Evolutionary conservation across 2,329 filamentous ascomycete genomes (phyloP), one percentile per base, ranked within the genome.

Genomic region (Trichoderma asperellum): DNA sequence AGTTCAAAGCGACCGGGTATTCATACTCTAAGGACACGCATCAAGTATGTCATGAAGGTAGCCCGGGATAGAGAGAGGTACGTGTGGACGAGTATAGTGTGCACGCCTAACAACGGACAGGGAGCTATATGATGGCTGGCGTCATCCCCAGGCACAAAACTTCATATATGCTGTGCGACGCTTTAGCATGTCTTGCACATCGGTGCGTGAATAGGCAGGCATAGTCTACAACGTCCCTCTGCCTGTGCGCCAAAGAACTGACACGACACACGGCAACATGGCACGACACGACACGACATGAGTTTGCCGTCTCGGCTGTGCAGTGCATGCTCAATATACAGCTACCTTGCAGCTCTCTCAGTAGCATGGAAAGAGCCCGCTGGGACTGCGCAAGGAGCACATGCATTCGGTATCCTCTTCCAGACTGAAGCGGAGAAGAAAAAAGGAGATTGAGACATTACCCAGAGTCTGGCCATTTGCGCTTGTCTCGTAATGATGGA

Each of bases 131-230:
- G 62, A 65, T 56, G 62, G 27, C 52, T 47, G 62, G 18, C 16
- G 37, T 47, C 53, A 29, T 57, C 37, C 53, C 53, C 43, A 64
- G 61, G 61, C 61, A 64, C 61, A 64, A 56, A 43, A 56, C 57
- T 43, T 66, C 62, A 66, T 43, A 66, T 66, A 66, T 66, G 62
- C 27, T 66, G 62, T 66, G 62, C 62, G 53, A 66, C 62, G 37
- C 35, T 35, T 34, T 35, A 34, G 57, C 57, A 34, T 66, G 27
- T 56, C 52, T 56, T 58, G 62, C 37, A 57, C 62, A 57, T 55
- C 21, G 27, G 55, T 49, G 29, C 27, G 53, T 66, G 37, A 35
- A 49, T 57, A 66, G 53, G 53, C 53, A 49, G 37, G 24, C 27
- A 47, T 24, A 12, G 52, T 43, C 35, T 27, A 55, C 52, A 49